Conservation (phyloP, 352 stramenopile species). For the Pythium aphanidermatum region DNA sequence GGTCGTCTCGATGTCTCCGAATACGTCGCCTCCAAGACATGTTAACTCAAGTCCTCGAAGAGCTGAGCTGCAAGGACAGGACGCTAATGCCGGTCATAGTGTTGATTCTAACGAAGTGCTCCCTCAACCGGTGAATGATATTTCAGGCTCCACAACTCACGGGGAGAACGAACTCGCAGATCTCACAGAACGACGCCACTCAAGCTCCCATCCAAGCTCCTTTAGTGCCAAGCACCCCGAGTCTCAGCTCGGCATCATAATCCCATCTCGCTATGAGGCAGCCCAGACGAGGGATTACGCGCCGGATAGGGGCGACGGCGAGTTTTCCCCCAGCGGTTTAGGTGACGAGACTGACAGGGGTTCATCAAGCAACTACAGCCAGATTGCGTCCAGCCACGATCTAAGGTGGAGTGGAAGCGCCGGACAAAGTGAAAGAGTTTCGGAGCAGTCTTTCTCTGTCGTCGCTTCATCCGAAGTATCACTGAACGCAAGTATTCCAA, state of each 20-base stretch:
- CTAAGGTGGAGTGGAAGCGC: conserved; percentile 2
- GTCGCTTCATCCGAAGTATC: conserved; percentile 40
- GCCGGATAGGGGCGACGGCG: neutral
- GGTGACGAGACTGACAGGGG: neutral
- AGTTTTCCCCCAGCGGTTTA: too few relatives aligned
- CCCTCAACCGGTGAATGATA: too few relatives aligned
- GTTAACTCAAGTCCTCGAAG: too few relatives aligned
- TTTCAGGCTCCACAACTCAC: too few relatives aligned
- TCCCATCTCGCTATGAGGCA: conserved; percentile 10
- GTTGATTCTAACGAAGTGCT: too few relatives aligned
- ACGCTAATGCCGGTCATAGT: too few relatives aligned
- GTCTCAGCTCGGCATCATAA: conserved; percentile 14
- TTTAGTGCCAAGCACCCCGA: conserved; percentile 9
- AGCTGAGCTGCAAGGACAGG: neutral
- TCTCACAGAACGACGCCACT: too few relatives aligned
- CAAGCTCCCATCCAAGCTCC: too few relatives aligned
- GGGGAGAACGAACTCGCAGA: too few relatives aligned
- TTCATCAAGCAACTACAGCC: neutral
- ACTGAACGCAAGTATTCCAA: conserved; percentile 35
- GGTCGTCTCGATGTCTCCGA: conserved; percentile 8
- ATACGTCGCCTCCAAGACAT: conserved; percentile 5
- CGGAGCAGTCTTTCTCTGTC: conserved; percentile 20
- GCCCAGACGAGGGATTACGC: neutral
- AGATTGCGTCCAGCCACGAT: neutral
- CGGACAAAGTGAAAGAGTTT: neutral